Base-by-base conservation (phyloP, 345 rosid genomes). In the Cardamine resedifolia region DNA sequence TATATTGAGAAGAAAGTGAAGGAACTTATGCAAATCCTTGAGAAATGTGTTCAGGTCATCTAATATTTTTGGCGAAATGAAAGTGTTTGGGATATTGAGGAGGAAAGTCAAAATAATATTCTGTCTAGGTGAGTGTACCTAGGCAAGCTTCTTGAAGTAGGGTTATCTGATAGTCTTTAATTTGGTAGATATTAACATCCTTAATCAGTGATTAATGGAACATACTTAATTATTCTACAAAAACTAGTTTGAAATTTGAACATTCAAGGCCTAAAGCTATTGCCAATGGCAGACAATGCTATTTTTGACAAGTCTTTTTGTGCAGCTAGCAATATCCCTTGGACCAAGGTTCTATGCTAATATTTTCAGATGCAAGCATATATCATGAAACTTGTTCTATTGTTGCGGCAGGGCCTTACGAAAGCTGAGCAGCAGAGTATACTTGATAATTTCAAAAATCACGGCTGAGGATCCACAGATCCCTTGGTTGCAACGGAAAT, bases 21-120 rank as follows among this genome's bases (percentile, higher is more conserved):
- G 83, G 88, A 96, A n/a, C 84, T 93, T 50, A 88, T 93, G 94
- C 94, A 93, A 78, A 77, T 78, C 76, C 87, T 93, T 33, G 98
- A 93, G 77, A 93, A 93, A 81, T 87, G 89, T 78, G 85, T 90
- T 74, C 96, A 87, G 90, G 98, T 93, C 77, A 79, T 64, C 55
- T 34, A 14, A 52, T 41, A 14, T 50, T 4, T n/a, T n/a, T n/a
- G n/a, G n/a, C n/a, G n/a, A n/a, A n/a, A n/a, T n/a, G n/a, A n/a
- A n/a, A n/a, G n/a, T n/a, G n/a, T n/a, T n/a, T n/a, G n/a, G 97
- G 94, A 90, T 72, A 83, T 90, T 55, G 97, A 93, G 66, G 97
- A 90, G 71, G 96, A 90, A 60, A 89, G 89, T 78, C 90, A 87
- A 77, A 90, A 83, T 72, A 87, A 86, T 82, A 96, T 93, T 68